These are phyloP conservation scores for Rhizopus delemar DNA, from an alignment of 371 early-diverging fungal species.

Conservation along the genomic window DNA sequence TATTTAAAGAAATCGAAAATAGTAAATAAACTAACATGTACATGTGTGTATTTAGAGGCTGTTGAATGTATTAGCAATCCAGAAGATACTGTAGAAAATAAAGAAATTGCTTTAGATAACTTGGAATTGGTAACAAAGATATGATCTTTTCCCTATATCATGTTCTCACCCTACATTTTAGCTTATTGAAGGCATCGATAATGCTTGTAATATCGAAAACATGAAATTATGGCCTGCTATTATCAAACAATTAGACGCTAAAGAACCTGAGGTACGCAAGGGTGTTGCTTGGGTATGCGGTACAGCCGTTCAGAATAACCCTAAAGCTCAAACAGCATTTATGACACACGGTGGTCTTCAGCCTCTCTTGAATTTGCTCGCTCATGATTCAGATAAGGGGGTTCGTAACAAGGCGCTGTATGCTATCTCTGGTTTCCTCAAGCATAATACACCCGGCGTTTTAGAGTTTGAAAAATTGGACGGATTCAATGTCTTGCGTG, in stretches of 20 bases:
- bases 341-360: slow-evolving; percentile 61
- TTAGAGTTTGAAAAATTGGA: slow-evolving; percentile 55
- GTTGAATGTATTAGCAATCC: slow-evolving; percentile 63
- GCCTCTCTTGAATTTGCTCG: slow-evolving; percentile 56
- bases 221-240: slow-evolving; percentile 87
- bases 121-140: slow-evolving; percentile 73
- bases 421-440: slow-evolving; percentile 76
- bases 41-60: slow-evolving; percentile 52
- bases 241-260: slow-evolving; percentile 55
- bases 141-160: background rate
- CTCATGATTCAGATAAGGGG: slow-evolving; percentile 48
- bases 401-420: slow-evolving; percentile 79
- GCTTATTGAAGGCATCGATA: slow-evolving; percentile 94
- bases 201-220: slow-evolving; percentile 88
- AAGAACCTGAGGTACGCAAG: slow-evolving; percentile 64
- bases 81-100: slow-evolving; percentile 65
- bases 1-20: slow-evolving; percentile 17
- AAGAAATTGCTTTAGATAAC: slow-evolving; percentile 84
- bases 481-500: slow-evolving; percentile 56
- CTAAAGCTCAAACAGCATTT: slow-evolving; percentile 79
- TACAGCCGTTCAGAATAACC: slow-evolving; percentile 94
- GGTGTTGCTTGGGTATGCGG: slow-evolving; percentile 90
- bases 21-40: background rate
- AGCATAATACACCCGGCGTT: slow-evolving; percentile 66
- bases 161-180: slow-evolving; percentile 14